A percentile compares a stretch with the other conserved stretches of the same genome.
These are phyloP conservation scores for Eudorina sp. DNA, from an alignment of 139 green algal genomes.

Conservation along the genomic window DNA sequence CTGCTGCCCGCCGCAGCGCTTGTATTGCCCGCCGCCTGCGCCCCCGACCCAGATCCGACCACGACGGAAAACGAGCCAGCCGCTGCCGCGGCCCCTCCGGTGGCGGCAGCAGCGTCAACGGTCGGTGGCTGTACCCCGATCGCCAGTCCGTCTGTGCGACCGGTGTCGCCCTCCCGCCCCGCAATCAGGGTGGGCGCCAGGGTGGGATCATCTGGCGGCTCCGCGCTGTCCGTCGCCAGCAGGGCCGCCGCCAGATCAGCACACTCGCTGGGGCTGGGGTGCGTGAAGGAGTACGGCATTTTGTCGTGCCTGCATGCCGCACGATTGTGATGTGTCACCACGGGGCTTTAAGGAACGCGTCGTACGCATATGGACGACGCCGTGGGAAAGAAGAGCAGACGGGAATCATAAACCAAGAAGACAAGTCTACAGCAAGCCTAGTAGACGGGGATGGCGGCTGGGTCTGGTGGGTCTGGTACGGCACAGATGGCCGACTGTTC, in stretches of 20 bases:
- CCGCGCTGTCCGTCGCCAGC: not conserved
- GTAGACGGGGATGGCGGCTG: too few species aligned
- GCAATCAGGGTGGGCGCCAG: not conserved
- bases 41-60: too few species aligned
- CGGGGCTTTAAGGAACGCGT: too few species aligned
- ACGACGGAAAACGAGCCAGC: too few species aligned
- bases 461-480: too few species aligned
- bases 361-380: too few species aligned
- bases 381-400: too few species aligned
- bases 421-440: too few species aligned
- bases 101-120: not conserved
- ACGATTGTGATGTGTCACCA: too few species aligned
- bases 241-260: not conserved
- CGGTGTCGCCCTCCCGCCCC: not conserved
- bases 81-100: not conserved
- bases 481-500: too few species aligned
- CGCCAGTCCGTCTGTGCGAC: not conserved
- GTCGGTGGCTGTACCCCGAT: not conserved
- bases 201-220: not conserved
- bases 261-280: not conserved
- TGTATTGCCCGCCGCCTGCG: not conserved
- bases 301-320: constrained; percentile 1
- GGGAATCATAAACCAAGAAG: too few species aligned
- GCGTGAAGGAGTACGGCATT: not conserved
- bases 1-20: not conserved